A percentile compares a stretch with the other conserved stretches of the same genome.
Conservation (phyloP, 1,139 yeast genomes). For the Hansenula sp. region DNA sequence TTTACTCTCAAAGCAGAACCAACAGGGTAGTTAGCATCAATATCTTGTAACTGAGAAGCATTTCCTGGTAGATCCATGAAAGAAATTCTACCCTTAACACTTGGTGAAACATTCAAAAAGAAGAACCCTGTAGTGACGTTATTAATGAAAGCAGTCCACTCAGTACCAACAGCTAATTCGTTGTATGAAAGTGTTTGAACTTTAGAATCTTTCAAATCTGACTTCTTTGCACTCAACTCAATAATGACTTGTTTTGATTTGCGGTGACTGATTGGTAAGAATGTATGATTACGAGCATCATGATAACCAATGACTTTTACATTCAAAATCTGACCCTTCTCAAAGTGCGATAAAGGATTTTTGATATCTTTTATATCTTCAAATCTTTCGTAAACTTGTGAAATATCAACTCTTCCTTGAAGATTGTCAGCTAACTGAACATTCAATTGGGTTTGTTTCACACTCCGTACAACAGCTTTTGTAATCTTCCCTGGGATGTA, state of each 20-base stretch:
- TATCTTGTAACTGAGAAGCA: constrained; percentile 41
- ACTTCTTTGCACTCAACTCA: constrained; percentile 58
- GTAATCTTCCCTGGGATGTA: constrained; percentile 57
- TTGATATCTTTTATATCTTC: constrained; percentile 53
- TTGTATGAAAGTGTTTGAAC: constrained; percentile 41
- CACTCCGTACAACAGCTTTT: constrained; percentile 54
- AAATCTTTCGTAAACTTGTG: constrained; percentile 58
- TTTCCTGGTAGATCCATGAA: constrained; percentile 62
- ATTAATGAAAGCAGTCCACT: constrained; percentile 61
- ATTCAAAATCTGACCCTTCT: constrained; percentile 50
- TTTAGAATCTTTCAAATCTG: constrained; percentile 29
- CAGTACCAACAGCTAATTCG: constrained; percentile 44
- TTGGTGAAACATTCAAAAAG: constrained; percentile 71
- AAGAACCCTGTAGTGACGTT: constrained; percentile 54
- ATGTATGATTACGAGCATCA: constrained; percentile 66
- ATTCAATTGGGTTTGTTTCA: constrained; percentile 72
- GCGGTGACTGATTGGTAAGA: constrained; percentile 64
- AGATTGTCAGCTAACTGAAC: constrained; percentile 74
- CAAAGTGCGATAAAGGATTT: constrained; percentile 59
- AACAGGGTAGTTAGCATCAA: constrained; percentile 56
- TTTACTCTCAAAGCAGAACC: constrained; percentile 66
- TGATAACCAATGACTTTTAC: constrained; percentile 77
- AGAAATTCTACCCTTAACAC: constrained; percentile 62
- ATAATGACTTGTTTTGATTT: constrained; percentile 52
- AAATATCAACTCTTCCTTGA: constrained; percentile 76